Evolutionary conservation across 129 eudicot genomes (phyloP), one percentile per base, ranked within the genome.

Genomic region (Dittrichia graveolens): DNA sequence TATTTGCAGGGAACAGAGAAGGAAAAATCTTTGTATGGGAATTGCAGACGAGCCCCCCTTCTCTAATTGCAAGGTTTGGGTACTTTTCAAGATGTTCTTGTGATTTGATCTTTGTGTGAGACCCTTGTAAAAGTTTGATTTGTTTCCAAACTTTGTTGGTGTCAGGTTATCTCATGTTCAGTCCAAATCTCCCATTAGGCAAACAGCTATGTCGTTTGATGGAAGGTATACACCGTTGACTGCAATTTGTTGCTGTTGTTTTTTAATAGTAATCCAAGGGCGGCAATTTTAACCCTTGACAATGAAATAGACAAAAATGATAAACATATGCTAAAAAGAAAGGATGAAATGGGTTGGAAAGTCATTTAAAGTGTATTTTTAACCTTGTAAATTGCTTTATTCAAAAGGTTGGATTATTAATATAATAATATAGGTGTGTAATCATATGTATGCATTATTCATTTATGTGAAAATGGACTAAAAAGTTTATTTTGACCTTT

Each of bases 11-110:
- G 24, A 95, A 95, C 67, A 82, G 97, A 78, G 99, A 95, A 83
- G 99, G 99, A 56, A 95, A 89, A 80, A 91, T 95, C 42, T 95
- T 76, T 78, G 96, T 95, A 4, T 95, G 99, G 99, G 99, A 95
- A 76, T 75, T 90, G 78, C 99, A 95, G 71, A 79, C 91, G 12
- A 90, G 87, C 74, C 99, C 99, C 13, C 99, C 99, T 37, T 79
- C 82, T 73, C 96, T 95, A 55, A 78, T 95, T 65, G 89, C 97
- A 61, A 88, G 90, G 99, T 94, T 70, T 39, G 61, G 46, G 48
- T 65, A 34, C 45, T 49, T 16, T 31, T 67, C 42, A 24, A 40
- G 8, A 6, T 47, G 7, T 45, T 42, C 42, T 52, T 3, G 13
- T 31, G 38, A 15, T 38, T 38, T 61, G 31, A 43, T 31, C 35